Percentiles rank a stretch among this genome's conserved stretches.
Evolutionary conservation across 73 alveolate species (phyloP).

Genomic region (Tetrahymena borealis): DNA sequence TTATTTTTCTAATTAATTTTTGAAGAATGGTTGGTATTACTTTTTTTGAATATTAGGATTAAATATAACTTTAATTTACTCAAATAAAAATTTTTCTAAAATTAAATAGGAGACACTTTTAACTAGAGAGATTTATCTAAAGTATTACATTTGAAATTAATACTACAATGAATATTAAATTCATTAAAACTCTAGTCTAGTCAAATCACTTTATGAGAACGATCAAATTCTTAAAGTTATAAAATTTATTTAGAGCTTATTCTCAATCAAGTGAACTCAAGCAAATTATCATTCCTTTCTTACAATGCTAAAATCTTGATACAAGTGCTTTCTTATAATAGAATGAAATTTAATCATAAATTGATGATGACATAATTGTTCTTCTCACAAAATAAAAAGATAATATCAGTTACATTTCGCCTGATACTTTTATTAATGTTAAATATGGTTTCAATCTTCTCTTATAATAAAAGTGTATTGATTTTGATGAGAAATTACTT

Average conservation of each 20-base stretch:
- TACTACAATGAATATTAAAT: neutral
- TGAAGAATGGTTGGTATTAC: too few species aligned
- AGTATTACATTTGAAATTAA: neutral
- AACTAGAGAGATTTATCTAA: neutral
- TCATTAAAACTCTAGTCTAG: neutral
- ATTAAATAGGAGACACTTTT: neutral
- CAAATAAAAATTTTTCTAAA: too few species aligned
- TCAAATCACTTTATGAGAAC: neutral
- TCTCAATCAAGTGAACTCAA: neutral
- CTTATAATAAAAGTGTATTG: neutral
- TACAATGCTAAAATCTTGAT: neutral
- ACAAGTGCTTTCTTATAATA: neutral
- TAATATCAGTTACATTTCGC: neutral
- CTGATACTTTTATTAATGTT: neutral
- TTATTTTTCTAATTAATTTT: too few species aligned
- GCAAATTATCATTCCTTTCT: neutral
- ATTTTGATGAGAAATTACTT: neutral
- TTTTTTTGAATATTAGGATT: too few species aligned
- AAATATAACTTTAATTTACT: too few species aligned
- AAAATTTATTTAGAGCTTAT: neutral
- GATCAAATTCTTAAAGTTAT: neutral
- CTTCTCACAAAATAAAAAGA: neutral
- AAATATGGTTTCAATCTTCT: neutral
- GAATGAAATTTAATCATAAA: neutral
- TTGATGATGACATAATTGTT: neutral